These are phyloP conservation scores for Aphanoascus verrucosus DNA, from an alignment of 2,329 filamentous ascomycete genomes.

Conservation along the genomic window DNA sequence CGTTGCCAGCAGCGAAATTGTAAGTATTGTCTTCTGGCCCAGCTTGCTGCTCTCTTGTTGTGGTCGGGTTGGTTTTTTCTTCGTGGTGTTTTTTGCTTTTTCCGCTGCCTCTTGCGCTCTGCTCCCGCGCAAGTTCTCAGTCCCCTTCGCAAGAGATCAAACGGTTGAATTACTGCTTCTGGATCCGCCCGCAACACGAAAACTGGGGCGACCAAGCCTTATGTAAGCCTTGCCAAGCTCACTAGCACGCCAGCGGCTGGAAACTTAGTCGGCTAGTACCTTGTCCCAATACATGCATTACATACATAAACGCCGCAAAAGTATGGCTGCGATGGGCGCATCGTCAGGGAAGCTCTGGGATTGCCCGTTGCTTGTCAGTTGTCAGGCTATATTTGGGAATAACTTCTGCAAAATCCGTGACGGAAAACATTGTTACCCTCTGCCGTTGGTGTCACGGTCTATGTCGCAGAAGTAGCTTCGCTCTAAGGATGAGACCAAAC, in stretches of 20 bases:
- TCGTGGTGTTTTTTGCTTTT: background rate
- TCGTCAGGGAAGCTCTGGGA: background rate
- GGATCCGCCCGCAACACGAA: constrained; percentile 1
- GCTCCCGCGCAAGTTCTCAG: background rate
- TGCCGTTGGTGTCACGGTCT: background rate
- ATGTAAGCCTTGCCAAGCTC: constrained; percentile 3
- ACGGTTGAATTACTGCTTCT: constrained; percentile 10
- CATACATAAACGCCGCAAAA: background rate
- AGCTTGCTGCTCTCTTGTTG: too few species aligned
- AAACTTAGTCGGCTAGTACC: background rate
- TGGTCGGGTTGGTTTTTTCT: background rate
- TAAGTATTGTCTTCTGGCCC: too few species aligned
- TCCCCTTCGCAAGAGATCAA: constrained; percentile 2
- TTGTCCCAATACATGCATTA: background rate
- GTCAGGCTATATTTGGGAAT: too few species aligned
- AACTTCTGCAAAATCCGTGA: too few species aligned
- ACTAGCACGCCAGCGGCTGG: constrained; percentile 5
- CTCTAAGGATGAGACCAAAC: too few species aligned
- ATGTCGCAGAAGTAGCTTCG: too few species aligned
- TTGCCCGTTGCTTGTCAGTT: too few species aligned
- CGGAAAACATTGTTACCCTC: background rate
- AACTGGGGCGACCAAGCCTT: background rate
- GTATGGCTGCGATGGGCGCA: background rate
- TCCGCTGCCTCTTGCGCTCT: background rate
- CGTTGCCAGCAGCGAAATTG: too few species aligned